Base-by-base conservation (phyloP, 306 rosid genomes). In the Astragalus membranaceus region DNA sequence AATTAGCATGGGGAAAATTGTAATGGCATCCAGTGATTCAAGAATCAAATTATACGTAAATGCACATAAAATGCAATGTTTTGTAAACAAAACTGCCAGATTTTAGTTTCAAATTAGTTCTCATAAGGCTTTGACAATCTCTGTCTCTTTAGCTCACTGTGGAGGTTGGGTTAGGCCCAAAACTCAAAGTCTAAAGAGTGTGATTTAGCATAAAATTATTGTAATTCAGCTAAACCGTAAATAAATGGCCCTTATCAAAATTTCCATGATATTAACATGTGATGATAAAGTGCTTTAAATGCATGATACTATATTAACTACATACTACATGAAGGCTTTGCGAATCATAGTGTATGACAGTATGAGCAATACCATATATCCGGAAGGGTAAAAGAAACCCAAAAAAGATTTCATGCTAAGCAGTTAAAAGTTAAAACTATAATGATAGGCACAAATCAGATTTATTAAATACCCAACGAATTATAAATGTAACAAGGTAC, bases 401-500 rank as follows among this genome's bases (percentile, higher is more conserved):
- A 51, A 54, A 74, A 4, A 56, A 8, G 13, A 51, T 51, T 74
- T 7, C 16, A 52, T 50, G 54, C 60, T 37, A 69, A 10, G 67
- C 13, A 70, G 52, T 12, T 69, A 47, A 63, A 61, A 13, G 43
- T 47, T 11, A 83, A n/a, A n/a, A n/a, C n/a, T n/a, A n/a, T n/a
- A n/a, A 69, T 36, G 63, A 77, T 42, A 6, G 63, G 57, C 57
- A 63, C 52, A 64, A 48, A 57, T 64, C 72, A 67, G 5, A 41
- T 72, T 50, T 32, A 67, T 56, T 58, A 72, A 68, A 57, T 62
- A 85, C 67, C 52, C 50, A 70, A 36, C 43, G 64, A 81, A 73
- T 59, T 71, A 58, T 62, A 26, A 80, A 69, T 60, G 80, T 20
- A 69, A 78, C 72, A 67, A 79, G 88, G 72, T 81, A 90, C 98